A percentile compares a stretch with the other conserved stretches of the same genome.
These are phyloP conservation scores for Paramecium octaurelia DNA, from an alignment of 73 alveolate species.

Conservation along the genomic window DNA sequence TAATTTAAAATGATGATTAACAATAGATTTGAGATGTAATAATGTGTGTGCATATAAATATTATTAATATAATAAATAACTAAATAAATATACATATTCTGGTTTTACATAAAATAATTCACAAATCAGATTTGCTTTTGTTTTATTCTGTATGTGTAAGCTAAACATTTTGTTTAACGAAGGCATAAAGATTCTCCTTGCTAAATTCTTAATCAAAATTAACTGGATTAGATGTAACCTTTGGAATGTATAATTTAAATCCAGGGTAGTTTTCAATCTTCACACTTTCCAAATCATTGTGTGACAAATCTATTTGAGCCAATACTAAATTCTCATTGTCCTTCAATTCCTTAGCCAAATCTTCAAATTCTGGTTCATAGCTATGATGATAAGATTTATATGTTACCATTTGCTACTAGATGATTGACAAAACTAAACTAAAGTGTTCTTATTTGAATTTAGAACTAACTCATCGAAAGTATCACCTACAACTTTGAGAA, in stretches of 20 bases:
- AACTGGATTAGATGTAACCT: neutral
- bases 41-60: neutral
- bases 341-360: neutral
- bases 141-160: neutral
- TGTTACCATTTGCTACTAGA: neutral
- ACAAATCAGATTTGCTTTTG: constrained; percentile 10
- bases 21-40: neutral
- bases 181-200: neutral
- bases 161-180: neutral
- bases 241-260: neutral
- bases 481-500: neutral
- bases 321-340: neutral
- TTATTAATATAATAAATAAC: neutral
- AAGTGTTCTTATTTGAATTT: neutral
- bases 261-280: neutral
- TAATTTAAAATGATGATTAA: neutral
- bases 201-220: neutral
- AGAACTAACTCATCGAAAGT: neutral
- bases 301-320: neutral
- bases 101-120: neutral
- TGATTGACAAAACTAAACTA: neutral
- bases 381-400: neutral
- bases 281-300: constrained; percentile 15
- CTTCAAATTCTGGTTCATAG: constrained; percentile 27
- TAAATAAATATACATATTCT: neutral